These are phyloP conservation scores for Kwoniella dendrophila DNA, from an alignment of 768 basidiomycete species.

Conservation along the genomic window DNA sequence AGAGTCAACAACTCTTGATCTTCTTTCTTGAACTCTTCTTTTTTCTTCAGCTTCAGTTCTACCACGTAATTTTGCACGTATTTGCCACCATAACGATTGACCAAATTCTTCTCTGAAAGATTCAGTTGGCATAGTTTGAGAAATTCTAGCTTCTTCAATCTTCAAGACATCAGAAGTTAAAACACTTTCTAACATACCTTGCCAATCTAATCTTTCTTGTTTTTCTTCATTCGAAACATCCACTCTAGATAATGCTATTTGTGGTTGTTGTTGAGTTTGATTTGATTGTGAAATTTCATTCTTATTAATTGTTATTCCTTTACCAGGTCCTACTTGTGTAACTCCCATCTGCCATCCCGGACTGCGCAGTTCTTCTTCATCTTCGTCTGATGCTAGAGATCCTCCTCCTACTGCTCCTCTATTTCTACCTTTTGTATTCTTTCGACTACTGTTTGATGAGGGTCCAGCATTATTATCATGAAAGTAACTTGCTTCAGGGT, in stretches of 20 bases:
- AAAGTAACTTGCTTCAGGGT: slow-evolving; percentile 26
- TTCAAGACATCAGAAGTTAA: slow-evolving; percentile 91
- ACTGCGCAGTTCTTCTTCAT: slow-evolving; percentile 18
- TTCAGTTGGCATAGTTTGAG: slow-evolving; percentile 72
- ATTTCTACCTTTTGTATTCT: too few species aligned
- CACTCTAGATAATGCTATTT: neutral
- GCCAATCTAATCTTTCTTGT: slow-evolving; percentile 84
- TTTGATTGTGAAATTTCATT: neutral
- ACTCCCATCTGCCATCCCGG: slow-evolving; percentile 17
- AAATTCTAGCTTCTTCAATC: slow-evolving; percentile 91
- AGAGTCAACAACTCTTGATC: slow-evolving; percentile 75
- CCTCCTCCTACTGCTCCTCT: neutral
- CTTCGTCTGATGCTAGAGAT: slow-evolving; percentile 17
- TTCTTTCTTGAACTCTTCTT: slow-evolving; percentile 76
- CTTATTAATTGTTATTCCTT: neutral
- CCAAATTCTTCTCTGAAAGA: slow-evolving; percentile 51
- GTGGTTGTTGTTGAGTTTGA: slow-evolving; percentile 1
- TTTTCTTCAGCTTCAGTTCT: slow-evolving; percentile 80
- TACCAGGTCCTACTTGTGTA: neutral
- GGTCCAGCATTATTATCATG: slow-evolving; percentile 16
- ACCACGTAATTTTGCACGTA: slow-evolving; percentile 82
- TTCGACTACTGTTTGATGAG: too few species aligned
- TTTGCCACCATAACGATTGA: slow-evolving; percentile 74
- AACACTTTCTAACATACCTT: slow-evolving; percentile 90
- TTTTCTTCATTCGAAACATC: slow-evolving; percentile 24